These are phyloP conservation scores for Hypoxylon subgilvum DNA, from an alignment of 495 filamentous ascomycete genomes.

Conservation along the genomic window DNA sequence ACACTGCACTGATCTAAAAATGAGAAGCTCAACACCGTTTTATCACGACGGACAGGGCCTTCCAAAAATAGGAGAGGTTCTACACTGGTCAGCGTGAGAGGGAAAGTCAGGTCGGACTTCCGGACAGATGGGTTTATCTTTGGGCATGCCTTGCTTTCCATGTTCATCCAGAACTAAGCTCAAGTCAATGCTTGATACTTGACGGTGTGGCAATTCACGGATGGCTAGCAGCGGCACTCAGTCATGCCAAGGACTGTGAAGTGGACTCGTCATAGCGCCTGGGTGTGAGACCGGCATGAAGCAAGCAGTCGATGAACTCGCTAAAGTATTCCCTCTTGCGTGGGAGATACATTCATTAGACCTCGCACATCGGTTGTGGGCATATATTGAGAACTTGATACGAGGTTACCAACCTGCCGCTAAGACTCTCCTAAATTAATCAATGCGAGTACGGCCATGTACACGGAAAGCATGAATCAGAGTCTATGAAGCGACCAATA, in stretches of 20 bases:
- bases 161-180: neutral
- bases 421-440: slow-evolving; percentile 19
- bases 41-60: neutral
- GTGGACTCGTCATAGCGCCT: neutral
- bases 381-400: slow-evolving; percentile 39
- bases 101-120: slow-evolving; percentile 34
- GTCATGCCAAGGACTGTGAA: slow-evolving; percentile 4
- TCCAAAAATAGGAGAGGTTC: slow-evolving; percentile 11
- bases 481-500: slow-evolving; percentile 21
- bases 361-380: slow-evolving; percentile 30
- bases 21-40: slow-evolving; percentile 2
- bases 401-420: slow-evolving; percentile 29
- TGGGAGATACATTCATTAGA: slow-evolving; percentile 5
- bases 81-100: neutral
- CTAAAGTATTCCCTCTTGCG: slow-evolving; percentile 10
- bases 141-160: neutral
- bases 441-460: slow-evolving; percentile 27
- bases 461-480: slow-evolving; percentile 12
- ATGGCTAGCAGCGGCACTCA: neutral
- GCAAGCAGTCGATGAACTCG: slow-evolving; percentile 11
- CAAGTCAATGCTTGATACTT: neutral
- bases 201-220: slow-evolving; percentile 1
- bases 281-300: slow-evolving; percentile 6
- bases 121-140: slow-evolving; percentile 1
- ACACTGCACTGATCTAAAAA: slow-evolving; percentile 6